These are phyloP conservation scores for Mycena galopus DNA, from an alignment of 768 basidiomycete genomes.

Conservation along the genomic window DNA sequence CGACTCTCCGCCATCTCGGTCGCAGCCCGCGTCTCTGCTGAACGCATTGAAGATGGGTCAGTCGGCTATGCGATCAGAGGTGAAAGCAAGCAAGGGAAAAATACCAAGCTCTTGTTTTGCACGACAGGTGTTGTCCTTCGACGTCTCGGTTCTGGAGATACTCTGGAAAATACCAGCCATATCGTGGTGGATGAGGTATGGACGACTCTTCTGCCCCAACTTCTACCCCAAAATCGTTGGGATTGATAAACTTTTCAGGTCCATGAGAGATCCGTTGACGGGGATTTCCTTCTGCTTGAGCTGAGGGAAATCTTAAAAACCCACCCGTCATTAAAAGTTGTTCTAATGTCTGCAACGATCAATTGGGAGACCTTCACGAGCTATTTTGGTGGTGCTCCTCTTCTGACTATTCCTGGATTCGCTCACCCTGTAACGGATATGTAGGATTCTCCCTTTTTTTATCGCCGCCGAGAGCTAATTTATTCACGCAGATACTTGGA, in stretches of 20 bases:
- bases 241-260: constrained; percentile 60
- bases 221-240: background rate
- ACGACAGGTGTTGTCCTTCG: constrained; percentile 95
- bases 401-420: constrained; percentile 87
- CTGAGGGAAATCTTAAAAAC: constrained; percentile 78
- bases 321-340: constrained; percentile 78
- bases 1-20: constrained; percentile 84
- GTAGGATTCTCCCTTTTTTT: constrained; percentile 53
- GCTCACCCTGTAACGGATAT: constrained; percentile 82
- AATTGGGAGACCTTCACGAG: constrained; percentile 87
- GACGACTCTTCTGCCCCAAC: background rate
- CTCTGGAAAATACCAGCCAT: constrained; percentile 79
- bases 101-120: constrained; percentile 88
- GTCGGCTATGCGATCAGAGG: constrained; percentile 94
- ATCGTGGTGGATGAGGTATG: constrained; percentile 91
- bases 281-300: constrained; percentile 90
- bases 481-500: constrained; percentile 77
- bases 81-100: constrained; percentile 74
- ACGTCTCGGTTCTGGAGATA: constrained; percentile 80
- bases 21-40: constrained; percentile 86
- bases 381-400: constrained; percentile 87
- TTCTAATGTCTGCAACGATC: constrained; percentile 96
- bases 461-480: background rate
- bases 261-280: constrained; percentile 92
- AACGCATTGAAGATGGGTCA: constrained; percentile 80